Evolutionary conservation across 164 flowering plant genomes (phyloP).

Genomic region (Nymphaea colorata): DNA sequence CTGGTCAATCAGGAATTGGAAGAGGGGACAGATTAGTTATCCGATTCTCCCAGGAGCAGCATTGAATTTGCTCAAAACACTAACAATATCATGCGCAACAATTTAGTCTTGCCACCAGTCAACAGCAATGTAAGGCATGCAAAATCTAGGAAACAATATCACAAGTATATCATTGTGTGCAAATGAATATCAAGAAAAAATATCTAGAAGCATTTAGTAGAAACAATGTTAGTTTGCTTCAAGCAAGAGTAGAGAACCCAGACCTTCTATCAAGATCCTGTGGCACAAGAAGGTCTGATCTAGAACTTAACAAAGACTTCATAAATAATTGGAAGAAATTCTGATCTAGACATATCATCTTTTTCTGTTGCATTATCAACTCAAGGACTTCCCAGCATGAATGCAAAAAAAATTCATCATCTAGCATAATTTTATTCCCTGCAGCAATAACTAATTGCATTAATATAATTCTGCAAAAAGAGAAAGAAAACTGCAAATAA

Average conservation of each 20-base stretch:
- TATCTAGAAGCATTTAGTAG: not conserved
- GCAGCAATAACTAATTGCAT: conserved; percentile 5
- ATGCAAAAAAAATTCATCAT: conserved; percentile 16
- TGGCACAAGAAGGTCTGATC: conserved; percentile 35
- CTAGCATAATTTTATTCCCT: conserved; percentile 26
- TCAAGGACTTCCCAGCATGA: conserved; percentile 47
- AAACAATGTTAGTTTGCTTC: not conserved
- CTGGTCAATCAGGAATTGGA: too few relatives aligned
- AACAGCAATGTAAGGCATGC: not conserved
- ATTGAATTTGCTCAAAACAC: too few relatives aligned
- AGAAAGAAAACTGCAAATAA: not conserved
- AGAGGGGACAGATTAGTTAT: too few relatives aligned
- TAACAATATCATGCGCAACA: too few relatives aligned
- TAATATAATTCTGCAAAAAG: not conserved
- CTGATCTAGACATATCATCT: conserved; percentile 57
- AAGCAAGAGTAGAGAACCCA: not conserved
- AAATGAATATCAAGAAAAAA: not conserved
- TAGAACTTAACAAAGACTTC: conserved; percentile 40
- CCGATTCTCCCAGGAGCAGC: too few relatives aligned
- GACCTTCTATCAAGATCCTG: conserved; percentile 48
- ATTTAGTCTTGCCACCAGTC: too few relatives aligned
- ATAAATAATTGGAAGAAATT: conserved; percentile 46
- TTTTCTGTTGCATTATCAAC: conserved; percentile 54
- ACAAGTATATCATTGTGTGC: not conserved
- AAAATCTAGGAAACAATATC: not conserved